Conservation (phyloP, 2,329 filamentous ascomycete genomes). For the Aspergillus niger region DNA sequence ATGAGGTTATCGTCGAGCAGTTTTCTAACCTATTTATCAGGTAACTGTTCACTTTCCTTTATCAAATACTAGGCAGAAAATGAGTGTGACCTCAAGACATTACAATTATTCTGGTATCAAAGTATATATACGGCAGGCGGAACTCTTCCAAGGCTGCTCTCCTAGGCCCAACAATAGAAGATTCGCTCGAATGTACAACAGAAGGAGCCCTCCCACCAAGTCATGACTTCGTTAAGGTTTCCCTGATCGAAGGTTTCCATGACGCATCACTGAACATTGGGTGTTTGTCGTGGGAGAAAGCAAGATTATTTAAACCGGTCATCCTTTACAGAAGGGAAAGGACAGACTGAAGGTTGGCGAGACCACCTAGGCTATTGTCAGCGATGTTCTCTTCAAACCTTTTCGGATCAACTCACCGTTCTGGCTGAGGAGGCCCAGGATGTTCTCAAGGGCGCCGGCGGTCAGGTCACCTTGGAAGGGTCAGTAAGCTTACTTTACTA, state of each 20-base stretch:
- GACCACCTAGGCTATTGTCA: constrained; percentile 12
- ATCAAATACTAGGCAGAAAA: neutral
- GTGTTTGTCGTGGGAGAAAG: constrained; percentile 2
- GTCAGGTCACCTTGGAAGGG: constrained; percentile 12
- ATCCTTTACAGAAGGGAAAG: constrained; percentile 7
- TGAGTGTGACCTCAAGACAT: neutral
- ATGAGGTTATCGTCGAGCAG: no score
- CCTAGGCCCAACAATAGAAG: constrained; percentile 7
- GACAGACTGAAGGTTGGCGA: constrained; percentile 10
- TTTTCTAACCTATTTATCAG: no score
- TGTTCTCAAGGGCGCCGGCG: constrained; percentile 14
- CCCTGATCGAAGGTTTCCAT: constrained; percentile 6
- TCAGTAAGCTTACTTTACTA: neutral
- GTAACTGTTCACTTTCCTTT: no score
- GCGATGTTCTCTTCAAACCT: neutral
- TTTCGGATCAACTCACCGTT: constrained; percentile 13
- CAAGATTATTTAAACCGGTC: neutral
- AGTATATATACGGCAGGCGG: constrained; percentile 6
- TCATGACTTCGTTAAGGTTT: constrained; percentile 10
- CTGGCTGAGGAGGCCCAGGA: constrained; percentile 14
- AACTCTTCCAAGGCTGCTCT: neutral
- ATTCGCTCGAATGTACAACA: constrained; percentile 4
- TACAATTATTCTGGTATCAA: constrained; percentile 1
- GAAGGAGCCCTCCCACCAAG: constrained; percentile 8
- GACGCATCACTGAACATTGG: constrained; percentile 1